Conservation (phyloP, 371 early-diverging fungal genomes). For the Actinomucor elegans region DNA sequence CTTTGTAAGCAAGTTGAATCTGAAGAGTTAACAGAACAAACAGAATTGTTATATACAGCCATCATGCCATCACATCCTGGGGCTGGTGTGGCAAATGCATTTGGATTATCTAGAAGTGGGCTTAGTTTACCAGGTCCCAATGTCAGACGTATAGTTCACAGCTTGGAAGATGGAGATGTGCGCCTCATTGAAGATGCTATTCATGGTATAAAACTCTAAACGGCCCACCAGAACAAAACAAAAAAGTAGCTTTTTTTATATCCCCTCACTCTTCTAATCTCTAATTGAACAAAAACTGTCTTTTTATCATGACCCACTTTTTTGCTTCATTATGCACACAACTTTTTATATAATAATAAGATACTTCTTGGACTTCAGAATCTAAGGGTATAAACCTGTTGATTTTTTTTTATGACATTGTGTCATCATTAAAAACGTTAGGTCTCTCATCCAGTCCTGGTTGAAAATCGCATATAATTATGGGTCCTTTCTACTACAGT, state of each 20-base stretch:
- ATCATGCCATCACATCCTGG: neutral
- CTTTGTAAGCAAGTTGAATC: neutral
- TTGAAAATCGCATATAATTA: too few relatives aligned
- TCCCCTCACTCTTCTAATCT: too few relatives aligned
- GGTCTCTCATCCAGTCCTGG: too few relatives aligned
- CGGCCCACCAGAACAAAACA: neutral
- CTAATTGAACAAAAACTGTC: too few relatives aligned
- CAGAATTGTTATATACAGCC: conserved; percentile 4
- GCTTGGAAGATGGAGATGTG: conserved; percentile 46
- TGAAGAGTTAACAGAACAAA: conserved; percentile 1
- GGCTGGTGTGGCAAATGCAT: conserved; percentile 2
- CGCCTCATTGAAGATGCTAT: conserved; percentile 44
- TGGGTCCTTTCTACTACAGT: too few relatives aligned
- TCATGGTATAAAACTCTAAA: conserved; percentile 4
- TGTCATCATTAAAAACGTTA: too few relatives aligned
- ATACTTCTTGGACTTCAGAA: too few relatives aligned
- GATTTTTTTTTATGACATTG: too few relatives aligned
- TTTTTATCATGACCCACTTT: too few relatives aligned
- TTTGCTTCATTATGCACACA: too few relatives aligned
- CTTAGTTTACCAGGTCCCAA: neutral
- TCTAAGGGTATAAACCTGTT: too few relatives aligned
- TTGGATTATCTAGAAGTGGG: conserved; percentile 5
- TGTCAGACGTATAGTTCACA: conserved; percentile 30
- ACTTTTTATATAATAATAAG: too few relatives aligned
- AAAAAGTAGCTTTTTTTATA: conserved; percentile 9